Base-by-base conservation (phyloP, 441 rosid genomes). In the Gossypium laxum region DNA sequence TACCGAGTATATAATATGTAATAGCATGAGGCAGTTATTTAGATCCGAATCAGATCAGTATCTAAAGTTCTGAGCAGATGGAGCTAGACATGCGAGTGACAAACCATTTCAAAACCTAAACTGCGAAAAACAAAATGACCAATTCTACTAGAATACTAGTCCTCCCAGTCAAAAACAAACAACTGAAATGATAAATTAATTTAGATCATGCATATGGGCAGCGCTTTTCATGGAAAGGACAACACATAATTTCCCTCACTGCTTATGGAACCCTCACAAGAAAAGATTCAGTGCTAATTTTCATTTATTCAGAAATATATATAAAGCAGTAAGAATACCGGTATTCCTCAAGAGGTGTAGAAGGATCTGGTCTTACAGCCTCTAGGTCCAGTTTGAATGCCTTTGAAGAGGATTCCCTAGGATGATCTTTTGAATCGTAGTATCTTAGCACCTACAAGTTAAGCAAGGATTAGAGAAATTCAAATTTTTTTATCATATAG, bases 321-420 rank as follows among this genome's bases (percentile, higher is more conserved):
- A 72, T 4, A 67, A 66, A 74, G 77, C 67, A 51, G 48, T 2
- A 60, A 28, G 34, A 72, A 73, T 81, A 92, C 99, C 99, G 79
- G 76, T 92, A 90, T 83, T 96, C 99, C 83, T 96, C 98, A 2
- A 96, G 96, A 71, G 99, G 98, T 32, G 81, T 89, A 71, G 70
- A 77, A 74, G 96, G 94, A 78, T 93, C 88, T 41, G 98, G 99
- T 78, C 94, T 88, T 70, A 93, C 95, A 82, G 93, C 90, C 80
- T 91, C 96, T 79, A 96, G 73, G 74, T 82, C 90, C 80, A 93
- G 74, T 86, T 83, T 90, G 76, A 93, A 79, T 70, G 96, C 96
- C 75, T 93, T 85, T 19, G 98, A 89, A 76, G 89, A 83, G 54
- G 94, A 88, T 72, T 87, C 91, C 80, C 98, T 88, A 22, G 99